A percentile compares a stretch with the other conserved stretches of the same genome.
These are phyloP conservation scores for Zymoseptoria pseudotritici DNA, from an alignment of 2,329 filamentous ascomycete genomes.

Conservation along the genomic window DNA sequence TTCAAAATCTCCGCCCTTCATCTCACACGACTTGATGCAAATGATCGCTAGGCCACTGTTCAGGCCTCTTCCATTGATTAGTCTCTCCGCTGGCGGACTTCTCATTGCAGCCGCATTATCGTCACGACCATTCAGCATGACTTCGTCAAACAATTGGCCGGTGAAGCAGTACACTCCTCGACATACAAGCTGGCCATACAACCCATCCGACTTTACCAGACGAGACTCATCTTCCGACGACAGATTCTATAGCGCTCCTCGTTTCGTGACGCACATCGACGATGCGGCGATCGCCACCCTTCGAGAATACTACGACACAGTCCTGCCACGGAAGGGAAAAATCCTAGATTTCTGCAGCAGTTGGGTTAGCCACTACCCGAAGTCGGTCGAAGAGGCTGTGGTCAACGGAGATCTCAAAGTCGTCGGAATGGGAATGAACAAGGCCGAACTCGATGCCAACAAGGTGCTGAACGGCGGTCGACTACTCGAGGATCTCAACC, in stretches of 20 bases:
- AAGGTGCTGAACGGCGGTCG: constrained; percentile 27
- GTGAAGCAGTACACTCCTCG: constrained; percentile 24
- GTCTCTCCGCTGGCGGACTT: constrained; percentile 8
- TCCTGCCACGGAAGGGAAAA: constrained; percentile 35
- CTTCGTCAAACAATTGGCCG: constrained; percentile 12
- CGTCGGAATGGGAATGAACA: constrained; percentile 44
- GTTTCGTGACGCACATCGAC: constrained; percentile 50
- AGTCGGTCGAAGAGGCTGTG: constrained; percentile 25
- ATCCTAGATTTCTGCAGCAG: constrained; percentile 46
- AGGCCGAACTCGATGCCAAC: constrained; percentile 39
- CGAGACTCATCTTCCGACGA: constrained; percentile 32
- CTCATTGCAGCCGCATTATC: constrained; percentile 8
- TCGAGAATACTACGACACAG: constrained; percentile 39
- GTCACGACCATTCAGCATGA: constrained; percentile 1
- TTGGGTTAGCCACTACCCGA: constrained; percentile 44
- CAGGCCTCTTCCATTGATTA: constrained; percentile 9
- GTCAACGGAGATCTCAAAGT: constrained; percentile 32
- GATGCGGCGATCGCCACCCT: constrained; percentile 41
- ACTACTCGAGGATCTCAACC: constrained; percentile 41
- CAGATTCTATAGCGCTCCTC: constrained; percentile 36
- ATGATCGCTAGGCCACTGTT: constrained; percentile 6
- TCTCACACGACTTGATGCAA: constrained; percentile 1
- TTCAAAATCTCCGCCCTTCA: not conserved
- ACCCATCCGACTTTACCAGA: constrained; percentile 33
- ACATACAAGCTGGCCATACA: constrained; percentile 31